Conservation (phyloP, 2,329 filamentous ascomycete species). For the Ceratocystis variospora region DNA sequence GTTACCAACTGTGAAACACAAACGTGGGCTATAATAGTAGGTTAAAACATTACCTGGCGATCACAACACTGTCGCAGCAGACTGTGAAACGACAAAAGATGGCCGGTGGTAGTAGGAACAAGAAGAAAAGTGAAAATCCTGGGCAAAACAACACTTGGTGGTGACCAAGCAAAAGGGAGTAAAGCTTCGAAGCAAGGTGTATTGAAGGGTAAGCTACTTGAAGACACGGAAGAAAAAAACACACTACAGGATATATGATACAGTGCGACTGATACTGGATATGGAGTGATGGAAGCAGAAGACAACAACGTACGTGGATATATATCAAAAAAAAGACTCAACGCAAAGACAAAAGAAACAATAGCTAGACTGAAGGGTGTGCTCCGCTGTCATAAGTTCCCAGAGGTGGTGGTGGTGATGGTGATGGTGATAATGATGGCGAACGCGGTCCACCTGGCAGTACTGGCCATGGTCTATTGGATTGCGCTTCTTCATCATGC, state of each 20-base stretch:
- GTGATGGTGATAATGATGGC: neutral
- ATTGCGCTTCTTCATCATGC: neutral
- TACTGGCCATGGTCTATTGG: neutral
- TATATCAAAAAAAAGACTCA: neutral
- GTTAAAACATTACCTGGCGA: neutral
- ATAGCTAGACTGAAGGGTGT: neutral
- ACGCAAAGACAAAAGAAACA: constrained; percentile 4
- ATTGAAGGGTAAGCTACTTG: neutral
- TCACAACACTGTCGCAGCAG: neutral
- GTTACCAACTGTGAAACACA: neutral
- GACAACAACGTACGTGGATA: neutral
- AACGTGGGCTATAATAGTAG: neutral
- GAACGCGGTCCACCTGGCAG: neutral
- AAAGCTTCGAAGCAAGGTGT: neutral
- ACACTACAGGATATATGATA: neutral
- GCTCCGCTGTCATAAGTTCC: neutral
- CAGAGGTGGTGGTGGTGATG: neutral
- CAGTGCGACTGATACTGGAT: neutral
- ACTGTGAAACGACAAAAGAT: neutral
- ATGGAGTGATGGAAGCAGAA: neutral
- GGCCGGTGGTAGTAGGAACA: neutral
- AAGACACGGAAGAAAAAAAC: neutral
- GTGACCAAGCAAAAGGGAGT: neutral
- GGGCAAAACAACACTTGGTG: neutral
- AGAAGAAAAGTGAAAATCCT: neutral